These are phyloP conservation scores for Linum lewisii DNA, from an alignment of 345 rosid species.

Conservation along the genomic window DNA sequence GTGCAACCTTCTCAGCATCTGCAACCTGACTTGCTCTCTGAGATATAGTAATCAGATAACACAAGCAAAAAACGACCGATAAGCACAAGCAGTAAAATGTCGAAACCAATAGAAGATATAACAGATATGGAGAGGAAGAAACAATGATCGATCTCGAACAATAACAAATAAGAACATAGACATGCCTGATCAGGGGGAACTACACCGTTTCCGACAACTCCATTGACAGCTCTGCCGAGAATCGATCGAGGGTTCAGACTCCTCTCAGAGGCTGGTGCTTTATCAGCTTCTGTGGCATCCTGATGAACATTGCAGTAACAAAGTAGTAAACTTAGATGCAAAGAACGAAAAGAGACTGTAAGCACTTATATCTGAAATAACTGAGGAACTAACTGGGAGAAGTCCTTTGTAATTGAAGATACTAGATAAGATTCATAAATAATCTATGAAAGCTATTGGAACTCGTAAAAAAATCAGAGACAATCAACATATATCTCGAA, in stretches of 20 bases:
- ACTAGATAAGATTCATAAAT: too few relatives aligned
- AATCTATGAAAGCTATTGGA: too few relatives aligned
- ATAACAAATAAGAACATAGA: background rate
- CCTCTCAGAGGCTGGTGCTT: conserved; percentile 63
- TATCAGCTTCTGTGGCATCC: conserved; percentile 76
- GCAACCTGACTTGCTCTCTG: conserved; percentile 48
- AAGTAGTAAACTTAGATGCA: conserved; percentile 6
- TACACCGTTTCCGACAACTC: conserved; percentile 20
- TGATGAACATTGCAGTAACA: conserved; percentile 18
- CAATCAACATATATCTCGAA: too few relatives aligned
- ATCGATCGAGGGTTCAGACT: conserved; percentile 54
- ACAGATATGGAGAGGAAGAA: too few relatives aligned
- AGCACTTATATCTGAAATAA: background rate
- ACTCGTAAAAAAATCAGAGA: too few relatives aligned
- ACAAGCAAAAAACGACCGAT: background rate
- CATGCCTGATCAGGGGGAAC: conserved; percentile 69
- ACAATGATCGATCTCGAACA: background rate
- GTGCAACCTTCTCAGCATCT: conserved; percentile 54
- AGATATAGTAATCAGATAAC: conserved; percentile 6
- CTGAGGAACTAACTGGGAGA: background rate
- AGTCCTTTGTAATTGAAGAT: too few relatives aligned
- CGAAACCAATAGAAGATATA: background rate
- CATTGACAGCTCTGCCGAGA: conserved; percentile 84
- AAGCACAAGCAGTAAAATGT: background rate
- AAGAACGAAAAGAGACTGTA: background rate